These are phyloP conservation scores for Botryotinia globosa DNA, from an alignment of 2,329 filamentous ascomycete species.

Conservation along the genomic window DNA sequence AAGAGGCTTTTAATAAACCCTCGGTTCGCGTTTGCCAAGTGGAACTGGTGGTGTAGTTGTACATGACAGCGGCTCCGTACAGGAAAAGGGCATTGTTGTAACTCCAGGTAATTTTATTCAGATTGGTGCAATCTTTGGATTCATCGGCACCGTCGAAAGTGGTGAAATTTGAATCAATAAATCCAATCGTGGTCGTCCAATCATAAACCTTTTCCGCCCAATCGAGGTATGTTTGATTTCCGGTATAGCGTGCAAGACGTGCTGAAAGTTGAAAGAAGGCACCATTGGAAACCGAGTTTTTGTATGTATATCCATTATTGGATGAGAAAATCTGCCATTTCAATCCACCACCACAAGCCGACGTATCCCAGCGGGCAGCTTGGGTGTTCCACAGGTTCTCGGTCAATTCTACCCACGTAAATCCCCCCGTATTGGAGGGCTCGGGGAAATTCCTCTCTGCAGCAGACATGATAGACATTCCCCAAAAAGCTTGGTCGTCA, in stretches of 20 bases:
- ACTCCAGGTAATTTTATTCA: conserved; percentile 58
- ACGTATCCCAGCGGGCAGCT: conserved; percentile 66
- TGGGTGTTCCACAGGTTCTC: conserved; percentile 73
- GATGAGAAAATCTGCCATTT: conserved; percentile 77
- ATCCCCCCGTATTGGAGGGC: conserved; percentile 49
- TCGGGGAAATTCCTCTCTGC: conserved; percentile 67
- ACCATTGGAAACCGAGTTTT: conserved; percentile 78
- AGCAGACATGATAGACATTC: conserved; percentile 63
- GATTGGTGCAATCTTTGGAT: conserved; percentile 48
- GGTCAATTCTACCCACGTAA: conserved; percentile 64
- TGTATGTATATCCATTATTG: conserved; percentile 79
- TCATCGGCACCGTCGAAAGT: conserved; percentile 58
- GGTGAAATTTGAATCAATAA: conserved; percentile 49
- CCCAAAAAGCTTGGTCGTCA: conserved; percentile 75
- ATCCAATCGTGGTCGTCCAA: conserved; percentile 56
- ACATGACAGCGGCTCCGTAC: conserved; percentile 62
- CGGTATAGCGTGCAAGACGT: conserved; percentile 67
- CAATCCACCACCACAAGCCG: conserved; percentile 67
- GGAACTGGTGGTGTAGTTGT: conserved; percentile 55
- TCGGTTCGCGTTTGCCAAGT: conserved; percentile 54
- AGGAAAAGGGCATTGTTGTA: conserved; percentile 66
- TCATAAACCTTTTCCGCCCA: conserved; percentile 68
- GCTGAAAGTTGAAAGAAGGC: conserved; percentile 81
- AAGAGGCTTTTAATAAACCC: conserved; percentile 50
- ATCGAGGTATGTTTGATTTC: conserved; percentile 61